phyloP scores from a whole-genome alignment of 2,329 filamentous ascomycete genomes.

The Diplocarpon rosae region DNA sequence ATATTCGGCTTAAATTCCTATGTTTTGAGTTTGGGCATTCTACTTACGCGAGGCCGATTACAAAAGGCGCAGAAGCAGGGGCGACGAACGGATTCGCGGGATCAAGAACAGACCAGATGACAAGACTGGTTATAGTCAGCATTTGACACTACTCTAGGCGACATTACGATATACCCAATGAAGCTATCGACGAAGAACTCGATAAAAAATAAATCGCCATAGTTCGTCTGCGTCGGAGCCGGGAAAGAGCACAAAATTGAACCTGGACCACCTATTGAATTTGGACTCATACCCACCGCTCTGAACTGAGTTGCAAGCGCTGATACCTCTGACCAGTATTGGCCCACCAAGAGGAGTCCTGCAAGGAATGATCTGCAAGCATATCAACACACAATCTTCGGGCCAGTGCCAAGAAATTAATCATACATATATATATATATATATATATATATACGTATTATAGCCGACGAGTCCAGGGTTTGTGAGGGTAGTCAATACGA shows the following conservation, averaged over 20 bases:
- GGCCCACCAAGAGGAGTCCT: slow-evolving; percentile 41
- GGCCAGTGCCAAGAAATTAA: too few species aligned
- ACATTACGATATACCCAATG: slow-evolving; percentile 28
- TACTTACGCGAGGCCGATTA: slow-evolving; percentile 38
- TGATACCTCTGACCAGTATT: slow-evolving; percentile 42
- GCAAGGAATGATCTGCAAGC: slow-evolving; percentile 46
- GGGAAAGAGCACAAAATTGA: slow-evolving; percentile 45
- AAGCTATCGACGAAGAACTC: slow-evolving; percentile 49
- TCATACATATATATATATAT: too few species aligned
- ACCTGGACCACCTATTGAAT: slow-evolving; percentile 39
- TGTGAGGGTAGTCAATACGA: too few species aligned
- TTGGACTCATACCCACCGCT: slow-evolving; percentile 27
- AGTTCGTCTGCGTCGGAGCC: slow-evolving; percentile 36
- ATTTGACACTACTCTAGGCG: too few species aligned
- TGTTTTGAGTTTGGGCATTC: too few species aligned
- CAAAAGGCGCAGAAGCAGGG: slow-evolving; percentile 36
- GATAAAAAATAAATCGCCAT: slow-evolving; percentile 45
- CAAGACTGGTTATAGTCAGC: slow-evolving; percentile 7
- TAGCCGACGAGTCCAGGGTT: too few species aligned
- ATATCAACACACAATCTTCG: too few species aligned
- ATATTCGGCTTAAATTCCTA: too few species aligned
- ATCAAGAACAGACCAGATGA: slow-evolving; percentile 48
- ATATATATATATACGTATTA: too few species aligned
- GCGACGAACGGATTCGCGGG: slow-evolving; percentile 46
- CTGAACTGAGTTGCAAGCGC: slow-evolving; percentile 28